Evolutionary conservation across 1,284 basidiomycete species (phyloP).

Genomic region (Ustilago lituana): DNA sequence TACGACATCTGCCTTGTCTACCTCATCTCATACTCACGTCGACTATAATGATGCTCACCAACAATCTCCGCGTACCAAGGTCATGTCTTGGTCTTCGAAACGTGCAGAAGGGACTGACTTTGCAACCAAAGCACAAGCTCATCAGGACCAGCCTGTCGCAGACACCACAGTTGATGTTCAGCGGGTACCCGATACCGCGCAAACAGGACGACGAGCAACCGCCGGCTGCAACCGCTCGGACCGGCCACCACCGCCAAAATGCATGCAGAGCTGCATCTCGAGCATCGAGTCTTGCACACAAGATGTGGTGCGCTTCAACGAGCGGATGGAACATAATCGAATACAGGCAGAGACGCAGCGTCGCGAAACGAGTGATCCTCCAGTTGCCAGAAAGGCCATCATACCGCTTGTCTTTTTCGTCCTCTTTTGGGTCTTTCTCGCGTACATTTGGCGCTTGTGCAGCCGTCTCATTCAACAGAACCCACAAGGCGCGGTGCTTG

Average conservation of each 20-base stretch:
- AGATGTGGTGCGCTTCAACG: conserved; percentile 43
- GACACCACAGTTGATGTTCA: too few relatives aligned
- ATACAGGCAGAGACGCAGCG: conserved; percentile 22
- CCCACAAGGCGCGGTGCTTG: conserved; percentile 23
- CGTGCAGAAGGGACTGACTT: neutral
- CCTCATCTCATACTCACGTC: conserved; percentile 36
- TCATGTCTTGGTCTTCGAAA: conserved; percentile 4
- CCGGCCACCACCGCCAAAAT: conserved; percentile 42
- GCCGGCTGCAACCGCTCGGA: neutral
- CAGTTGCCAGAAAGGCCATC: conserved; percentile 41
- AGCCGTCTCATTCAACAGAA: conserved; percentile 45
- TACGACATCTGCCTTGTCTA: conserved; percentile 22
- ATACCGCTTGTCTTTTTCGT: conserved; percentile 53
- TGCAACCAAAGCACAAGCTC: neutral
- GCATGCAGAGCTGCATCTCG: conserved; percentile 41
- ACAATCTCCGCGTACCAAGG: conserved; percentile 21
- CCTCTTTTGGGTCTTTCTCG: conserved; percentile 58
- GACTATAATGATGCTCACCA: conserved; percentile 9
- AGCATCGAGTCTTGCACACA: conserved; percentile 44
- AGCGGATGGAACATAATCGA: conserved; percentile 35
- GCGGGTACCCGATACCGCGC: neutral
- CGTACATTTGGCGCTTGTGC: conserved; percentile 55
- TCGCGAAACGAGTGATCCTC: conserved; percentile 39
- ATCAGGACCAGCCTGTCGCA: neutral
- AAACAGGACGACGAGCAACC: neutral